A percentile compares a stretch with the other conserved stretches of the same genome.
Conservation (phyloP, 768 basidiomycete genomes). For the Boletus vermiculosoides region DNA sequence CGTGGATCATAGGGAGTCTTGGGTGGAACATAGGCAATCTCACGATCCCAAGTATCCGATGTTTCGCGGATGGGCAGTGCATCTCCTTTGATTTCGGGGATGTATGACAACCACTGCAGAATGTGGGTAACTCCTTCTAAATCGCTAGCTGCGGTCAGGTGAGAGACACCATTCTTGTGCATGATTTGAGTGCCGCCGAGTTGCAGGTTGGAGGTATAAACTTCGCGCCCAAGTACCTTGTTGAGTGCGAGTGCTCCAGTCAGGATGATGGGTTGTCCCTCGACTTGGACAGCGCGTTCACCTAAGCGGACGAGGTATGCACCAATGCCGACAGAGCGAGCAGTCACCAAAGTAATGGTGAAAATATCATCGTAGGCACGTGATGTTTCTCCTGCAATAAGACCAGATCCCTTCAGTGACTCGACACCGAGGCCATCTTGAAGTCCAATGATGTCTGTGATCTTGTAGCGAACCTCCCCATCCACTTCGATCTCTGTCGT, state of each 20-base stretch:
- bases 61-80: conserved; percentile 76
- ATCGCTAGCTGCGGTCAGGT: conserved; percentile 92
- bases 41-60: conserved; percentile 86
- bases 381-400: conserved; percentile 98
- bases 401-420: conserved; percentile 91
- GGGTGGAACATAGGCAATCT: conserved; percentile 85
- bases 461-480: conserved; percentile 88
- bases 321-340: conserved; percentile 98
- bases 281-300: conserved; percentile 96
- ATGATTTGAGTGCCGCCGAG: conserved; percentile 99
- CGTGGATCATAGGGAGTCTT: conserved; percentile 96
- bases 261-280: conserved; percentile 98
- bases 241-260: conserved; percentile 96
- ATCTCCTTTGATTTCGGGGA: conserved; percentile 80
- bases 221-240: conserved; percentile 98
- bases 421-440: conserved; percentile 98
- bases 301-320: conserved; percentile 98
- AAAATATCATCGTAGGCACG: conserved; percentile 99
- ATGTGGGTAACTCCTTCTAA: conserved; percentile 94
- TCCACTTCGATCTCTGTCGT: conserved; percentile 82
- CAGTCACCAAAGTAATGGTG: conserved; percentile 98
- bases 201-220: conserved; percentile 97
- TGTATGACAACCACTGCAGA: conserved; percentile 90
- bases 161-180: conserved; percentile 99
- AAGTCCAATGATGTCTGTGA: conserved; percentile 95